phyloP scores from a whole-genome alignment of 306 rosid genomes.

The Luffa aegyptiaca region DNA sequence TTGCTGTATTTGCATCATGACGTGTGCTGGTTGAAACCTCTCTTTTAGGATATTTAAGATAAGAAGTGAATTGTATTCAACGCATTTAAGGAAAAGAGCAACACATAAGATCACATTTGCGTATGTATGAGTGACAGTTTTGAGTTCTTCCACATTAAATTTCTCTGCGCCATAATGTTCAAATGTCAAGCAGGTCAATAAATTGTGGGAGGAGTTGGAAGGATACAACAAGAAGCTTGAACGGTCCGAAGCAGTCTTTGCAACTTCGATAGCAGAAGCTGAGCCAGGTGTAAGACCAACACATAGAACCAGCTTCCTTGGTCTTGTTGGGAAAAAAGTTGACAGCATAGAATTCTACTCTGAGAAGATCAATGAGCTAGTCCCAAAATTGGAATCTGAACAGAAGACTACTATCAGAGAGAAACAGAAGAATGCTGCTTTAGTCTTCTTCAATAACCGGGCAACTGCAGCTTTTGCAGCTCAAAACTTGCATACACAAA shows the following conservation, averaged over 20 bases:
- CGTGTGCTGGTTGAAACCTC: neutral
- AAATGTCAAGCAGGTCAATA: constrained; percentile 43
- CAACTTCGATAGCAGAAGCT: constrained; percentile 36
- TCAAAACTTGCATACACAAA: constrained; percentile 75
- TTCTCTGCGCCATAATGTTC: neutral
- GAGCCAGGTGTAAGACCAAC: constrained; percentile 71
- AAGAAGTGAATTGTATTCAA: neutral
- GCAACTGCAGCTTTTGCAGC: constrained; percentile 76
- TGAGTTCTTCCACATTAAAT: neutral
- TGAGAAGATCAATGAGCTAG: constrained; percentile 44
- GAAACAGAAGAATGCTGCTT: constrained; percentile 70
- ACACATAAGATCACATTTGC: neutral
- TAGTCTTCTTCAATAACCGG: constrained; percentile 61
- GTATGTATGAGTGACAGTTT: neutral
- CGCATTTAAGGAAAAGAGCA: neutral
- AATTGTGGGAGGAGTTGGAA: constrained; percentile 55
- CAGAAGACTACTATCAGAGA: constrained; percentile 74
- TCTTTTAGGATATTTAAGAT: neutral
- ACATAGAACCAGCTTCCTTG: constrained; percentile 66
- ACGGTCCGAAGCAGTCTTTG: constrained; percentile 58
- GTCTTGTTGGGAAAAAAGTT: constrained; percentile 65
- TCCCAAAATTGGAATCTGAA: constrained; percentile 61
- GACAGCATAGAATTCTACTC: constrained; percentile 63
- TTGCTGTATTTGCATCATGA: neutral
- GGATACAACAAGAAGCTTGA: constrained; percentile 64